Percentiles rank a stretch among this genome's conserved stretches.
Evolutionary conservation across 768 basidiomycete species (phyloP).

Genomic region (Leucosporidium creatinivorum): DNA sequence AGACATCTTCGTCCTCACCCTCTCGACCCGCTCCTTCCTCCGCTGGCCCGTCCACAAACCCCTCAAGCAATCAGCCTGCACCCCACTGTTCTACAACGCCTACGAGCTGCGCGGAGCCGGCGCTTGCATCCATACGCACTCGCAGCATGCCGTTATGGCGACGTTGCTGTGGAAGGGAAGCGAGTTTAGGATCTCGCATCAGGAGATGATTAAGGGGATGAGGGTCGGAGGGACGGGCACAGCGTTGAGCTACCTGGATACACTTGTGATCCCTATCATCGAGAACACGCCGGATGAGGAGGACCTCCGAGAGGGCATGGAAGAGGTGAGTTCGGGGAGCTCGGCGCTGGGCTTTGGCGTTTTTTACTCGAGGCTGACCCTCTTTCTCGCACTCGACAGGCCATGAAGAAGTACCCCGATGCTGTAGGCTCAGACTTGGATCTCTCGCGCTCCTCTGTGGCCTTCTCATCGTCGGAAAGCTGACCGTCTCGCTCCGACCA

Average conservation of each 20-base stretch:
- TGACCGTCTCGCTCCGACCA: neutral
- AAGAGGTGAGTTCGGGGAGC: slow-evolving; percentile 44
- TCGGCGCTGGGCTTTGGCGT: neutral
- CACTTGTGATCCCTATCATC: slow-evolving; percentile 76
- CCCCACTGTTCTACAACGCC: slow-evolving; percentile 86
- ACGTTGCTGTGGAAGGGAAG: slow-evolving; percentile 67
- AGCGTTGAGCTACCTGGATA: slow-evolving; percentile 76
- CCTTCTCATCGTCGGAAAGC: slow-evolving; percentile 12
- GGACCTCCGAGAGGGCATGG: slow-evolving; percentile 82
- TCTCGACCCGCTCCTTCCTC: slow-evolving; percentile 64
- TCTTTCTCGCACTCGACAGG: slow-evolving; percentile 39
- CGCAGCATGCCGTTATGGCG: slow-evolving; percentile 81
- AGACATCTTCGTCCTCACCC: slow-evolving; percentile 84
- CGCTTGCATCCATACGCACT: slow-evolving; percentile 86
- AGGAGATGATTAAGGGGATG: slow-evolving; percentile 93
- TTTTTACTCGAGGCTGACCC: neutral
- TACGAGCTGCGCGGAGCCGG: slow-evolving; percentile 70
- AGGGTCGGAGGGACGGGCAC: slow-evolving; percentile 65
- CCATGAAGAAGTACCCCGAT: slow-evolving; percentile 70
- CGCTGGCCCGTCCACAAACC: slow-evolving; percentile 59
- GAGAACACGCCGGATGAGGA: slow-evolving; percentile 87
- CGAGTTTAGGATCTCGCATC: slow-evolving; percentile 73
- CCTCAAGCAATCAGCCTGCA: slow-evolving; percentile 79
- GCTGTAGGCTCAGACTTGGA: slow-evolving; percentile 65
- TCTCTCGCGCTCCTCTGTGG: slow-evolving; percentile 49